These are phyloP conservation scores for Leptomonas pyrrhocoris DNA, from an alignment of 208 protist genomes.

Conservation along the genomic window DNA sequence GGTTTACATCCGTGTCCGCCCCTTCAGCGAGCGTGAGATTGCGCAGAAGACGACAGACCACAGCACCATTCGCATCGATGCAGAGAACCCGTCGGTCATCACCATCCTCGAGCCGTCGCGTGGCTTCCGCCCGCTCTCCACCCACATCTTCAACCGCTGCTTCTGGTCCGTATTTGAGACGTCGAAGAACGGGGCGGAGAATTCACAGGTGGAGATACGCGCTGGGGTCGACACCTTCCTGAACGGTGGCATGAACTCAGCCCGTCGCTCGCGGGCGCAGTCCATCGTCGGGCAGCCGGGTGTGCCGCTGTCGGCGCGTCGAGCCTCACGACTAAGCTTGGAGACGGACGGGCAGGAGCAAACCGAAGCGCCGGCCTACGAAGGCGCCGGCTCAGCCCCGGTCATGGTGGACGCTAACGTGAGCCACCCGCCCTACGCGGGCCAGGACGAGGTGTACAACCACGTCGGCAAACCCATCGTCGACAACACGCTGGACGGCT, in stretches of 20 bases:
- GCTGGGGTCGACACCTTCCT: constrained; percentile 51
- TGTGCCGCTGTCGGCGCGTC: constrained; percentile 10
- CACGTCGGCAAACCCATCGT: constrained; percentile 76
- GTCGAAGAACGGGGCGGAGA: constrained; percentile 6
- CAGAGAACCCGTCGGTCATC: constrained; percentile 65
- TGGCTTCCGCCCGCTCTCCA: constrained; percentile 55
- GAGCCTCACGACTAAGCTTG: constrained; percentile 17
- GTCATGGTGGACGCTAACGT: constrained; percentile 49
- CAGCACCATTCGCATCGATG: constrained; percentile 76
- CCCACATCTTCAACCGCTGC: constrained; percentile 75
- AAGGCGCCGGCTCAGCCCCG: constrained; percentile 51
- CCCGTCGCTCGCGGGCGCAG: constrained; percentile 34
- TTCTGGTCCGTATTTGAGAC: constrained; percentile 83
- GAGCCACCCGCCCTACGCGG: constrained; percentile 76
- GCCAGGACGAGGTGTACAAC: constrained; percentile 73
- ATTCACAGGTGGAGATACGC: constrained; percentile 9
- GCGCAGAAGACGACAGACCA: constrained; percentile 41
- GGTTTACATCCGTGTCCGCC: constrained; percentile 86
- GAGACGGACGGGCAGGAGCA: constrained; percentile 10
- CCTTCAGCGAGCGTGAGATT: constrained; percentile 85
- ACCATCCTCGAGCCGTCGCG: constrained; percentile 71
- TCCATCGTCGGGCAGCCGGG: constrained; percentile 20
- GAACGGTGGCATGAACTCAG: constrained; percentile 51
- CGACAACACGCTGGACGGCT: constrained; percentile 81
- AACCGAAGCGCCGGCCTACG: not conserved